Evolutionary conservation across 805 yeast species (phyloP), one percentile per base, ranked within the genome.

Genomic region (Candida khao-thaluensis): DNA sequence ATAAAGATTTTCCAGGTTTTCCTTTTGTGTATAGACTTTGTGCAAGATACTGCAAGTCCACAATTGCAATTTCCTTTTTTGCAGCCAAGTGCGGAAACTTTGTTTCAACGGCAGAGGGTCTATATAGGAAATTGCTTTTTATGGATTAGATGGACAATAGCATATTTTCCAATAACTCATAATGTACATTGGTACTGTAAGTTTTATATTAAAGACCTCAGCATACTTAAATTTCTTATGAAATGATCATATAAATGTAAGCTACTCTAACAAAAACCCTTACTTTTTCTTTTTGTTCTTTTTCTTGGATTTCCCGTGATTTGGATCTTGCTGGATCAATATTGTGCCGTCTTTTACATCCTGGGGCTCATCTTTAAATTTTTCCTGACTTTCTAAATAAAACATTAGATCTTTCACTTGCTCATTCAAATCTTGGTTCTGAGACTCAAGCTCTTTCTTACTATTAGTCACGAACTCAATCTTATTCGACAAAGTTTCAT

Each of bases 321-420:
- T 43, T 11, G 58, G 45, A 33, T 46, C 49, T 35, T 48, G 51
- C 40, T 59, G 62, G 23, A 83, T 64, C 0, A 82, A 64, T 0
- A 85, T 61, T 3, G 79, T 76, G 0, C 95, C 95, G 45, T 87
- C 82, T 48, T 68, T 77, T 11, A 83, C 82, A 24, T 82, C 91
- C 9, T 82, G 83, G 3, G 80, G 73, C 16, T 86, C 85, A 52
- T 79, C 76, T 50, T 79, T 77, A 51, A 87, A 75, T 60, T 82
- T 85, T 40, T 80, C 83, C 53, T 77, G 85, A 0, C 85, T 72
- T 42, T 84, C 91, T 27, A 88, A 60, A 52, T 69, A 86, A 46
- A 86, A 83, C 95, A 89, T 85, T 38, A 88, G 57, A 56, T 88
- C 96, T 20, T 71, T 76, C 3, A 79, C 79, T 54, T 83, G 86